Conservation (phyloP, 805 yeast species). For the Candida tibetensis region DNA sequence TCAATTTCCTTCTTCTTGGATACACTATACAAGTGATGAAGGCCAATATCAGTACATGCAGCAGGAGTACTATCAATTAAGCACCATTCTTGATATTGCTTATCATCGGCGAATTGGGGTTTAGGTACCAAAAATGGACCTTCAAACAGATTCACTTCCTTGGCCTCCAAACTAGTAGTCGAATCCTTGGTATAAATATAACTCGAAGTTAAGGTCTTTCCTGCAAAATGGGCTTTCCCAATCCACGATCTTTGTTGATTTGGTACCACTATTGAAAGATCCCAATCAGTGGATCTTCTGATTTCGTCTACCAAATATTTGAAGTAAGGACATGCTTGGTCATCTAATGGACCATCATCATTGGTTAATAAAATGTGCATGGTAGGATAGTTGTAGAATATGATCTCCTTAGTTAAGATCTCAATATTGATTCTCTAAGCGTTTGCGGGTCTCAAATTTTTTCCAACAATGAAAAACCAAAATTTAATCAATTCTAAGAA, state of each 20-base stretch:
- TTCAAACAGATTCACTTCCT: constrained; percentile 41
- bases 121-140: constrained; percentile 69
- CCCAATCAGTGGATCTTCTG: constrained; percentile 69
- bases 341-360: constrained; percentile 94
- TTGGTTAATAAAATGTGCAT: constrained; percentile 70
- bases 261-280: constrained; percentile 80
- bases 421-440: too few relatives aligned
- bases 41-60: constrained; percentile 87
- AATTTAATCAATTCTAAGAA: too few relatives aligned
- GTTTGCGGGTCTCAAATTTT: too few relatives aligned
- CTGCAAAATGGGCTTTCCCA: constrained; percentile 95
- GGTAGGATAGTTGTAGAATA: neutral
- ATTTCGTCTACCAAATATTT: constrained; percentile 76
- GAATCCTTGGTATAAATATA: constrained; percentile 56
- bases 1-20: constrained; percentile 62
- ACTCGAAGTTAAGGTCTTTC: constrained; percentile 55
- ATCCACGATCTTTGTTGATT: constrained; percentile 91
- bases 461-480: too few relatives aligned
- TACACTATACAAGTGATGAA: constrained; percentile 57
- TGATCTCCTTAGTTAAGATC: too few relatives aligned
- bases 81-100: constrained; percentile 72
- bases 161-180: constrained; percentile 42
- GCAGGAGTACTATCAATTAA: constrained; percentile 94
- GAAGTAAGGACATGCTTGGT: constrained; percentile 76
- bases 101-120: constrained; percentile 19